Base-by-base conservation (phyloP, 1,284 basidiomycete species). In the Puccinia horiana region DNA sequence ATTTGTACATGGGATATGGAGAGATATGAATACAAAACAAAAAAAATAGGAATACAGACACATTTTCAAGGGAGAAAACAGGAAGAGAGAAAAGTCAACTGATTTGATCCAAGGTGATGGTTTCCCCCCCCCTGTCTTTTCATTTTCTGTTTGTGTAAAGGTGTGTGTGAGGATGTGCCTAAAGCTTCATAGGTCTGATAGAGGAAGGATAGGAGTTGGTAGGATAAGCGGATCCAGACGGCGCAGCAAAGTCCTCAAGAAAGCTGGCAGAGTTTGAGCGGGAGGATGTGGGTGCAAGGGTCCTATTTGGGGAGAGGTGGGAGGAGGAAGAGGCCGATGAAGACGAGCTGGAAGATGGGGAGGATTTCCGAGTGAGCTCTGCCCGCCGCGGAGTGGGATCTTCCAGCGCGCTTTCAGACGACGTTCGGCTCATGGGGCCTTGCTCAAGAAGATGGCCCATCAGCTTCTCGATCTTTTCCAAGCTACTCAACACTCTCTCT, bases 401-500 rank as follows among this genome's bases (percentile, higher is more conserved):
- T 69, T 29, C 65, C n/a, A 69, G 12, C 2, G 37, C n/a, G 40
- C n/a, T 69, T 23, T 69, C n/a, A 18, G 40, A 23, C 9, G 40
- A 12, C 40, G n/a, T 6, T 4, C 37, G 40, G 42, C 23, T n/a
- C n/a, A n/a, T n/a, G 4, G 42, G 42, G 14, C 40, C 40, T 44
- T 69, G 65, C 8, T 69, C 40, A 29, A 42, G 44, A 26, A 69
- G 65, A 69, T 11, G 12, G 23, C 40, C 65, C 42, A 69, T 69
- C 42, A 69, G 42, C 42, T 69, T n/a, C 37, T 69, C 65, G 42
- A 69, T 69, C n/a, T 69, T 44, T 35, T 35, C 65, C 65, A 69
- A 44, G 42, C 65, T 69, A 37, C 23, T 69, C 65, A 69, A 29
- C 16, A 69, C 65, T 20, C 26, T 69, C 23, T 44, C 40, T 6